Base-by-base conservation (phyloP, 371 early-diverging fungal genomes). In the Mortierella sp. region DNA sequence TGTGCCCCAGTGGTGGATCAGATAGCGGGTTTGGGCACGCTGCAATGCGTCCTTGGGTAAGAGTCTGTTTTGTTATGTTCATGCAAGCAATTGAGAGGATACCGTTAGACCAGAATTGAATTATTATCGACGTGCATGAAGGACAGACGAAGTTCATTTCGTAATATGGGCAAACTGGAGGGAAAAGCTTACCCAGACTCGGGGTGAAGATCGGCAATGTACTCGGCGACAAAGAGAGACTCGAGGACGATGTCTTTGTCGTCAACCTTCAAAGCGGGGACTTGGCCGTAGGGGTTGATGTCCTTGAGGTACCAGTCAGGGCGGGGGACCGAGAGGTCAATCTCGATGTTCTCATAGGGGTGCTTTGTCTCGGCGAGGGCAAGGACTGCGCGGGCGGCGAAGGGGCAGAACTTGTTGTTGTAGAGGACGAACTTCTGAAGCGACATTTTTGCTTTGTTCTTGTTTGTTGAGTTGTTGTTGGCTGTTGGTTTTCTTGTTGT, bases 231-330 rank as follows among this genome's bases (percentile, higher is more conserved):
- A 55, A 83, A 27, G 29, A 78, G 70, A 51, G 68, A 72, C 70
- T 82, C 79, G 44, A 82, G 56, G 4, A 82, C 4, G 21, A 82
- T 71, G 38, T 78, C 71, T 12, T 77, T 63, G 63, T 78, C 82
- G 29, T 78, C 46, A 46, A 82, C n/a, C 72, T 82, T 82, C 32
- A 82, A 48, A 1, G 82, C 78, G 2, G 79, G 83, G 35, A 82
- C 78, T 27, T 74, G 77, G 7, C 84, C 84, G 35, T 75, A 80
- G 16, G 80, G 80, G 70, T 75, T 80, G 27, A 80, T 68, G 49
- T 82, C 75, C 41, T 80, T 76, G 48, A 83, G 80, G 48, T 56
- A 83, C 84, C 84, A 80, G 35, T 80, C 78, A 2, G 84, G 84
- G 8, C 84, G 80, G 7, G 84, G 75, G 27, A 35, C 54, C 18